phyloP scores from a whole-genome alignment of 2,329 filamentous ascomycete species.

The Exophiala mesophila region DNA sequence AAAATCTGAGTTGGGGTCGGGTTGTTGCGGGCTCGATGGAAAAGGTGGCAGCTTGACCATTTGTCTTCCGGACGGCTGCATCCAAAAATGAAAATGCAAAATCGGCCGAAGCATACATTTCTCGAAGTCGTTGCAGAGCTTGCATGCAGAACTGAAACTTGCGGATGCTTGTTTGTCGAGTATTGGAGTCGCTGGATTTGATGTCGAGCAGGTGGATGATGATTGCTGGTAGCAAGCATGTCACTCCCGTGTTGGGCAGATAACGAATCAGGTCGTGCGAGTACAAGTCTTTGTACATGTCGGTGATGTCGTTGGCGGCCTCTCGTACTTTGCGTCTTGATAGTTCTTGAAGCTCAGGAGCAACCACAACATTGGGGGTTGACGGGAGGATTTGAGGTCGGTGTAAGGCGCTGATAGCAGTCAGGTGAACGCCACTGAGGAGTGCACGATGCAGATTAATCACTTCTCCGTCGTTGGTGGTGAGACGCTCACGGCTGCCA shows the following conservation, averaged over 20 bases:
- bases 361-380: constrained; percentile 52
- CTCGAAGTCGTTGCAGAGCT: constrained; percentile 78
- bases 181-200: constrained; percentile 70
- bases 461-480: constrained; percentile 51
- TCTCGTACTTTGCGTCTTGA: constrained; percentile 78
- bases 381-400: constrained; percentile 84
- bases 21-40: not conserved
- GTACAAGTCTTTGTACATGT: constrained; percentile 73
- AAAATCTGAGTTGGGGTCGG: not conserved
- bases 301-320: constrained; percentile 79
- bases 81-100: constrained; percentile 95
- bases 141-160: constrained; percentile 91
- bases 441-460: constrained; percentile 72
- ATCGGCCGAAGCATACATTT: constrained; percentile 90
- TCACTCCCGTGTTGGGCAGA: constrained; percentile 84
- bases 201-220: constrained; percentile 92
- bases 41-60: constrained; percentile 6
- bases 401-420: constrained; percentile 84
- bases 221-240: constrained; percentile 83
- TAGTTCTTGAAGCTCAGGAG: constrained; percentile 70
- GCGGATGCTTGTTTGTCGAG: constrained; percentile 66
- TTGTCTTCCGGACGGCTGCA: constrained; percentile 83
- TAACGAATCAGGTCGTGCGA: constrained; percentile 68
- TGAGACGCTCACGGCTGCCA: constrained; percentile 52
- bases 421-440: constrained; percentile 89